Conservation (phyloP, 2,329 filamentous ascomycete genomes). For the Amylocarpus encephaloides region DNA sequence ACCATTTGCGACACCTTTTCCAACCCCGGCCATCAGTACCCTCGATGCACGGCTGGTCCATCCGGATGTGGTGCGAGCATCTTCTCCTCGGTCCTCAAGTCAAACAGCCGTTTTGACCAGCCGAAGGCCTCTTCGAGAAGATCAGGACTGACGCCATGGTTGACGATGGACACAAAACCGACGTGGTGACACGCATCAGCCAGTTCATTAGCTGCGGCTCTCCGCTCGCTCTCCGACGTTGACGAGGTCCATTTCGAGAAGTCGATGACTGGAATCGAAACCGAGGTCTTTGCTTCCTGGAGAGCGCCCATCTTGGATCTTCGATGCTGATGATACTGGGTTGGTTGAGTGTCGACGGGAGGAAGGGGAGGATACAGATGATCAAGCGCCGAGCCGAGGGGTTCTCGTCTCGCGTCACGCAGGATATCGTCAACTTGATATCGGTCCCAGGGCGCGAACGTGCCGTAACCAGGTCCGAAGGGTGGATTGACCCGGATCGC, state of each 20-base stretch:
- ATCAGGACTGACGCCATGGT: constrained; percentile 38
- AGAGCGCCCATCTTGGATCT: constrained; percentile 9
- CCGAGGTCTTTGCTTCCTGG: constrained; percentile 1
- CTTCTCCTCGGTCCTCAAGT: constrained; percentile 39
- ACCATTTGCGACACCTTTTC: constrained; percentile 47
- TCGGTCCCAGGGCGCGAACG: too few species aligned
- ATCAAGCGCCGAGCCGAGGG: background rate
- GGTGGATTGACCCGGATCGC: too few species aligned
- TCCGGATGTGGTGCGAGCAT: constrained; percentile 43
- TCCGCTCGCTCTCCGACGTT: constrained; percentile 24
- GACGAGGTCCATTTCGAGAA: constrained; percentile 17
- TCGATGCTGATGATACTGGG: background rate
- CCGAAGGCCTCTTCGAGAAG: constrained; percentile 39
- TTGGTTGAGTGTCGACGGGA: background rate
- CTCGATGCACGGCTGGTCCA: constrained; percentile 44
- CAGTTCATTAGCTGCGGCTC: constrained; percentile 34
- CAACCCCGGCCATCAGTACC: constrained; percentile 49
- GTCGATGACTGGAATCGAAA: constrained; percentile 22
- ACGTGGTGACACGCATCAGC: constrained; percentile 37
- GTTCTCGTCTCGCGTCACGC: background rate
- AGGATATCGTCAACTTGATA: too few species aligned
- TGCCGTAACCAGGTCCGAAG: too few species aligned
- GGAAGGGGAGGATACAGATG: background rate
- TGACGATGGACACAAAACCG: constrained; percentile 43
- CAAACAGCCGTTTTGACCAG: constrained; percentile 39